Evolutionary conservation across 208 protist genomes (phyloP).

Genomic region (Acanthamoeba triangularis): DNA sequence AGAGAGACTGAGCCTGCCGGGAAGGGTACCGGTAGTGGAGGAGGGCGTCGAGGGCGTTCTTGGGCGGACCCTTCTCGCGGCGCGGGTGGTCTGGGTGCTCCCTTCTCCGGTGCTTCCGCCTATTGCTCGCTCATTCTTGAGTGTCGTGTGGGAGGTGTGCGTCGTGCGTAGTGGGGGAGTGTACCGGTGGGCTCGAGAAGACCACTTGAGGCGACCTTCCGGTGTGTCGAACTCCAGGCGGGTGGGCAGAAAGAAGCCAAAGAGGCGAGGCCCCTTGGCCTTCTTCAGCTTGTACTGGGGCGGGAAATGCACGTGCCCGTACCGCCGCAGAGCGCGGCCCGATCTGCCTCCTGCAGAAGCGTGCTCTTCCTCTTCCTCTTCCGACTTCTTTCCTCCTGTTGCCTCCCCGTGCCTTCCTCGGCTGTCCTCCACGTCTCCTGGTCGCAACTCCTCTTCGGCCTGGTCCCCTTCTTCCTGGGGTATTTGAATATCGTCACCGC

Average conservation of each 20-base stretch:
- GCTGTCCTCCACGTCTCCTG: neutral
- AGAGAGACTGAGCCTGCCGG: neutral
- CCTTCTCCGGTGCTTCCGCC: neutral
- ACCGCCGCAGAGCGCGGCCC: neutral
- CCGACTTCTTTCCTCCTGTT: neutral
- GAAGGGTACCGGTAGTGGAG: neutral
- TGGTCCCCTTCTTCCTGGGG: no score
- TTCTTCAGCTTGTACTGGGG: neutral
- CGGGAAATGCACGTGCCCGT: neutral
- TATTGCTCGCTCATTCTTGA: no score
- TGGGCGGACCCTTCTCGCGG: neutral
- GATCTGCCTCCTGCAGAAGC: neutral
- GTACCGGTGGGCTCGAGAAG: conserved; percentile 3
- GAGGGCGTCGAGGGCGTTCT: neutral
- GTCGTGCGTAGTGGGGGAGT: neutral
- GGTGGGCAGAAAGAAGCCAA: conserved; percentile 4
- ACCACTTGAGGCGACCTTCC: neutral
- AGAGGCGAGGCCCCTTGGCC: neutral
- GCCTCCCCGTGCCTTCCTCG: neutral
- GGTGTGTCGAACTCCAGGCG: neutral
- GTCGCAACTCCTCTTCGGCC: no score
- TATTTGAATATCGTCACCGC: no score
- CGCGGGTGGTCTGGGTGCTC: neutral
- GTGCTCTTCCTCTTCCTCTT: neutral
- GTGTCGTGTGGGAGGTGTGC: neutral